Evolutionary conservation across 2,329 filamentous ascomycete genomes (phyloP).

Genomic region (Fusarium compactum): DNA sequence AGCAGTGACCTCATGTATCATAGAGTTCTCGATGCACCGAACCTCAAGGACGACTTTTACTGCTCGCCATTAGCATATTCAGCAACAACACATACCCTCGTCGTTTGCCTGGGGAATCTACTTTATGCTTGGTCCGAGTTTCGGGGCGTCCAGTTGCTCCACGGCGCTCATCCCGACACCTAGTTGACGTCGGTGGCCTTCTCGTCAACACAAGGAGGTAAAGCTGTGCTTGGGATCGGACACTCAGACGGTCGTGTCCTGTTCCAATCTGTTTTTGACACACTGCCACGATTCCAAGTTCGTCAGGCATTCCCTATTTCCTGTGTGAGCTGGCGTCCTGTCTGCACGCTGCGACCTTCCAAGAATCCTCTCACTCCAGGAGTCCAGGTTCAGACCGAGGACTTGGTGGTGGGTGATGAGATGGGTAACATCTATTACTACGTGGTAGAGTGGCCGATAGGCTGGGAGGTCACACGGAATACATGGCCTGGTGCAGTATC

Average conservation of each 20-base stretch:
- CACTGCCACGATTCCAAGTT: constrained; percentile 78
- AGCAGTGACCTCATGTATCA: constrained; percentile 48
- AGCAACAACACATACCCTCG: constrained; percentile 77
- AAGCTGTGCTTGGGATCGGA: constrained; percentile 86
- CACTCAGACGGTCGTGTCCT: constrained; percentile 81
- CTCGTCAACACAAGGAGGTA: constrained; percentile 80
- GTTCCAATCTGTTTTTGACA: constrained; percentile 81
- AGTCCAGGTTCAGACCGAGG: constrained; percentile 75
- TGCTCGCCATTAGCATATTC: constrained; percentile 93
- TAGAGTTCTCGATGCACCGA: constrained; percentile 87
- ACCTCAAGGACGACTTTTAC: constrained; percentile 94
- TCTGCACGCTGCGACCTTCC: constrained; percentile 64
- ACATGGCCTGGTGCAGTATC: constrained; percentile 84
- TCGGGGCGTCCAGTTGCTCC: constrained; percentile 69
- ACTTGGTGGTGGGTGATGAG: constrained; percentile 89
- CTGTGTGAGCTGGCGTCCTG: constrained; percentile 85
- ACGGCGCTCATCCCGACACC: constrained; percentile 43
- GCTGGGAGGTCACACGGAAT: constrained; percentile 71
- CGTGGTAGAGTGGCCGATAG: constrained; percentile 83
- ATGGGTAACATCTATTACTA: constrained; percentile 88
- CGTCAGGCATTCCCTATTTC: constrained; percentile 79
- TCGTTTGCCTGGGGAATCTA: constrained; percentile 81
- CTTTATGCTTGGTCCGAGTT: constrained; percentile 92
- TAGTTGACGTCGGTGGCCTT: constrained; percentile 90
- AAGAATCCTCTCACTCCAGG: constrained; percentile 61